Base-by-base conservation (phyloP, 2,329 filamentous ascomycete species). In the Colletotrichum sp. region DNA sequence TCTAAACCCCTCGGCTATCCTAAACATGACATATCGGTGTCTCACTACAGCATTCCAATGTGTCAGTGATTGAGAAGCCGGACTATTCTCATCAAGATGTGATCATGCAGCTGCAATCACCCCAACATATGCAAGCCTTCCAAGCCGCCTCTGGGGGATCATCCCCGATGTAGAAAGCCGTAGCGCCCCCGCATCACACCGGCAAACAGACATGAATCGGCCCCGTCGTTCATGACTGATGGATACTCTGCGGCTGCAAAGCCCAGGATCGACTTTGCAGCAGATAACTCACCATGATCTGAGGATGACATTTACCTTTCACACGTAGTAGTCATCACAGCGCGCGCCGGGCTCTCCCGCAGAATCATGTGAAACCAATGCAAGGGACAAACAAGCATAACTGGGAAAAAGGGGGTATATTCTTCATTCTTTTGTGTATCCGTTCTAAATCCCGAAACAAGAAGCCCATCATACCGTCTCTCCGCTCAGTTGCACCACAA, bases 401-500 rank as follows among this genome's bases (percentile, higher is more conserved):
- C 34, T 18, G 55, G 52, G 48, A 22, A 28, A 61, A 62, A 58
- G 55, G 73, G 73, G 73, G 73, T 75, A 75, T 75, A 75, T 75
- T 75, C 62, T 75, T 75, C 13, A 25, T 36, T 60, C 25, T 30
- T 68, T 66, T 72, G 39, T 72, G 55, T 67, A 75, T 64, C 69
- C 73, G 62, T 66, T 62, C 62, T 70, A 71, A 56, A 62, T 72
- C 48, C 69, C 55, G 43, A 70, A 70, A 64, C 56, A 8, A 43
- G 27, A 60, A 58, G 27, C 18, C 55, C 55, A 28, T 15, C 13
- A 18, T 25, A 30, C 65, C 28, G 18, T n/a, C 6, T 6, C 15
- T 22, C 28, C n/a, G 28, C 39, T 81, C 86, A 94, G 82, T 93
- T 91, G 79, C 91, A 88, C 92, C 92, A 94, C 56, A 93, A 84